Evolutionary conservation across 1,139 yeast genomes (phyloP).

Genomic region (Arxiozyma slooffiae): DNA sequence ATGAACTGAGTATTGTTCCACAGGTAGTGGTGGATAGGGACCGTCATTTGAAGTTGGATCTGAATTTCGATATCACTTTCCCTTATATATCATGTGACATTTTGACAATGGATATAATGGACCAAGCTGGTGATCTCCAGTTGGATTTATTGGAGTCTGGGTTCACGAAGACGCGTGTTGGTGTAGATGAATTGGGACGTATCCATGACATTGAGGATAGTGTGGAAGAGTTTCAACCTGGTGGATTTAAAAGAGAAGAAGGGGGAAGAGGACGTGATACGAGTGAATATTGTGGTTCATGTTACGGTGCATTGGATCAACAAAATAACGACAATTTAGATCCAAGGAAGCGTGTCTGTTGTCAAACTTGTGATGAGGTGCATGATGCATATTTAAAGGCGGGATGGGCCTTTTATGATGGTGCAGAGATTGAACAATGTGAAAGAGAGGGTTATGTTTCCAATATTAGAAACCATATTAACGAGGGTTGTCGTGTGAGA

Average conservation of each 20-base stretch:
- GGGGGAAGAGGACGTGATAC: neutral
- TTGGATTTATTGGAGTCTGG: slow-evolving; percentile 63
- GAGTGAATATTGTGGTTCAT: slow-evolving; percentile 61
- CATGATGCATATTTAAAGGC: slow-evolving; percentile 64
- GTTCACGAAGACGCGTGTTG: slow-evolving; percentile 59
- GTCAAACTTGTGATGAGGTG: slow-evolving; percentile 80
- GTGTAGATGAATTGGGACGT: slow-evolving; percentile 6
- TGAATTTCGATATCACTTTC: slow-evolving; percentile 72
- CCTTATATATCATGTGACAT: slow-evolving; percentile 77
- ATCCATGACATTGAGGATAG: neutral
- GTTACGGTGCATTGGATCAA: slow-evolving; percentile 78
- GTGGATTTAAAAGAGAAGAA: neutral
- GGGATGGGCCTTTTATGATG: slow-evolving; percentile 88
- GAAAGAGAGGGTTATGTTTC: slow-evolving; percentile 77
- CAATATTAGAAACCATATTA: slow-evolving; percentile 45
- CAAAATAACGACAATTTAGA: slow-evolving; percentile 39
- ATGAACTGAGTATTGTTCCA: slow-evolving; percentile 57
- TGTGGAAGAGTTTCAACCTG: slow-evolving; percentile 2
- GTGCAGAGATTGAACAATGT: slow-evolving; percentile 78
- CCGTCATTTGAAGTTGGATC: slow-evolving; percentile 62
- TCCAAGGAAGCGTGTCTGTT: slow-evolving; percentile 44
- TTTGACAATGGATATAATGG: slow-evolving; percentile 58
- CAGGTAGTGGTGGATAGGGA: slow-evolving; percentile 85
- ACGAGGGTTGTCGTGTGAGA: slow-evolving; percentile 80
- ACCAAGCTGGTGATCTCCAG: slow-evolving; percentile 76